phyloP scores from a whole-genome alignment of 225 moss, liverwort and hornwort genomes.

The Bryum argenteum region DNA sequence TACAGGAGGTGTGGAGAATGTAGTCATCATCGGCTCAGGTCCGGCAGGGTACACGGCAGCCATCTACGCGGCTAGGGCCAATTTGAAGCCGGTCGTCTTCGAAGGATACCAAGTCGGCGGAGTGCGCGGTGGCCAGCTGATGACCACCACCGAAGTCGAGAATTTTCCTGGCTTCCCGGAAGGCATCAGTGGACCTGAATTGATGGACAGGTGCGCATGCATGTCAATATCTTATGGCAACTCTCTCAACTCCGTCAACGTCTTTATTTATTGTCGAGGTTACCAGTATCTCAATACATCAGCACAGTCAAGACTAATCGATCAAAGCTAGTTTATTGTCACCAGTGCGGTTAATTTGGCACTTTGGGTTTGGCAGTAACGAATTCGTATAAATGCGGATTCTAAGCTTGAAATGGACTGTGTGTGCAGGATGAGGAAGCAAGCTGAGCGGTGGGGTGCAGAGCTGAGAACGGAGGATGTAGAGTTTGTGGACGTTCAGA shows the following conservation, averaged over 20 bases:
- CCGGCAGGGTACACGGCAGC: conserved; percentile 99
- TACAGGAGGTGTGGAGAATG: conserved; percentile 84
- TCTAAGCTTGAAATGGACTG: conserved; percentile 4
- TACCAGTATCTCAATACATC: too few species aligned
- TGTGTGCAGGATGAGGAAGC: conserved; percentile 78
- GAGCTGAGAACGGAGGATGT: conserved; percentile 93
- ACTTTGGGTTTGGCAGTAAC: too few species aligned
- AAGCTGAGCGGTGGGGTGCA: conserved; percentile 95
- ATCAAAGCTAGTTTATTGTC: too few species aligned
- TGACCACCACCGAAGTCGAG: conserved; percentile 98
- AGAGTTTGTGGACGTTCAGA: conserved; percentile 75
- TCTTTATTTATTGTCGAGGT: too few species aligned
- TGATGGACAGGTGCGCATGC: conserved; percentile 84
- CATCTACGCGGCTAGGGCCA: conserved; percentile 90
- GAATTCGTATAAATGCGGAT: too few species aligned
- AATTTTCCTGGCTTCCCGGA: conserved; percentile 97
- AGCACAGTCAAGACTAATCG: too few species aligned
- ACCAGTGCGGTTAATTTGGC: too few species aligned
- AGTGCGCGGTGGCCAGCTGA: conserved; percentile 93
- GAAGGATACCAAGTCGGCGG: conserved; percentile 91
- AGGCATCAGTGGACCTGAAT: conserved; percentile 84
- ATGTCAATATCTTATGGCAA: background rate
- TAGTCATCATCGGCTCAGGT: conserved; percentile 93
- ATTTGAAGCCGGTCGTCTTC: conserved; percentile 86
- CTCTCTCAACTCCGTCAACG: too few species aligned